Base-by-base conservation (phyloP, 495 filamentous ascomycete genomes). In the Trichocladium antarcticum region DNA sequence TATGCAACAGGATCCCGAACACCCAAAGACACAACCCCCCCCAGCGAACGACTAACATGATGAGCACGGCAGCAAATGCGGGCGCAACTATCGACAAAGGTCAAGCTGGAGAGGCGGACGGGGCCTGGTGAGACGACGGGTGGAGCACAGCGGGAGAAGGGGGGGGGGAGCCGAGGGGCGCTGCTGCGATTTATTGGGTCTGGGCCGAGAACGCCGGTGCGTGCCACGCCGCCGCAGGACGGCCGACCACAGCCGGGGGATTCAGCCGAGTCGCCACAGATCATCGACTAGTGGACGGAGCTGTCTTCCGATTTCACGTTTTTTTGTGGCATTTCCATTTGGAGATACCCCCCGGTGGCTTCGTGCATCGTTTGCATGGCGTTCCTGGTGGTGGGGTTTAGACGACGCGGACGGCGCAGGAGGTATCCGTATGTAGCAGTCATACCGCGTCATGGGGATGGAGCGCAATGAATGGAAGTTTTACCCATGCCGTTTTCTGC, bases 241-340 rank as follows among this genome's bases (percentile, higher is more conserved):
- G 39, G 32, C 19, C 19, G 32, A 16, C 35, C n/a, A 22, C 49
- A 46, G 40, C 43, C 55, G 11, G 56, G 56, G 4, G 49, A 56
- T 50, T 58, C 56, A 38, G 53, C 53, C 45, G 56, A 55, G 11
- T 35, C 38, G 2, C 56, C 56, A 10, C 41, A 49, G 1, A 28
- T 53, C 19, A 55, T 58, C 20, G 53, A 55, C 17, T 55, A n/a
- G n/a, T n/a, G n/a, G 19, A 55, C 32, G 37, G 47, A 28, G 24
- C 21, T 10, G 19, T 21, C 22, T 35, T 47, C 42, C 32, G 28
- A 14, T 12, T 40, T 24, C 21, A 17, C 11, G 12, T 34, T 20
- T 41, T 17, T 22, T 49, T 39, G 10, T n/a, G n/a, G n/a, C n/a
- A n/a, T 39, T 40, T 44, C n/a, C n/a, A n/a, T 45, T 34, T 38